Percentiles rank a stretch among this genome's conserved stretches.
Evolutionary conservation across 73 alveolate genomes (phyloP).

Genomic region (Uronychia binucleata): DNA sequence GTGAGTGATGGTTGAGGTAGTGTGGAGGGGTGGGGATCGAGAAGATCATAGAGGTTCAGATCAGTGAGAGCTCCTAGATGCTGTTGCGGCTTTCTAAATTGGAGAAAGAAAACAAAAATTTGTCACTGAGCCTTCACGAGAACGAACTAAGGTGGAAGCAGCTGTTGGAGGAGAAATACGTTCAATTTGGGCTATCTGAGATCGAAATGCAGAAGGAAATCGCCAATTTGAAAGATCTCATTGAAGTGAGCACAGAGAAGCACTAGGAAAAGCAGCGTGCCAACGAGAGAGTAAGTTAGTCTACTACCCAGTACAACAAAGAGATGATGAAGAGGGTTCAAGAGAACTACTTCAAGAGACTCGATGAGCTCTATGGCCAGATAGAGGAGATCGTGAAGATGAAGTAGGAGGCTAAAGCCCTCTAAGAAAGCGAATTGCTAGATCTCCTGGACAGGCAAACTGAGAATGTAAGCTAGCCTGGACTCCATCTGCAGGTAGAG

Average conservation of each 20-base stretch:
- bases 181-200: not conserved
- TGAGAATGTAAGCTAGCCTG: not conserved
- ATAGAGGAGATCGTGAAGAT: not conserved
- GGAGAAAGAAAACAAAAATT: not conserved
- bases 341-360: not conserved
- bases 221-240: conserved; percentile 6
- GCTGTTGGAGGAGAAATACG: not conserved
- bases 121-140: not conserved
- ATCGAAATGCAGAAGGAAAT: not conserved
- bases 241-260: not conserved
- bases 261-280: not conserved
- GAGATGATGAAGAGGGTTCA: not conserved
- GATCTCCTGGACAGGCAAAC: not conserved
- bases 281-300: not conserved
- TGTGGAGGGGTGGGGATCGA: no score
- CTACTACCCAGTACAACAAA: not conserved
- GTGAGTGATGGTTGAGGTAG: no score
- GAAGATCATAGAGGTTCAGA: not conserved
- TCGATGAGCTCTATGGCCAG: not conserved
- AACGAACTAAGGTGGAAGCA: not conserved
- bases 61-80: not conserved
- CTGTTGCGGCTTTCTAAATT: not conserved
- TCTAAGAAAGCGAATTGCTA: not conserved
- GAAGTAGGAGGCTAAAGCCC: not conserved
- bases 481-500: not conserved